Percentiles rank a stretch among this genome's conserved stretches.
Evolutionary conservation across 306 rosid species (phyloP).

Genomic region (Inga oerstediana): DNA sequence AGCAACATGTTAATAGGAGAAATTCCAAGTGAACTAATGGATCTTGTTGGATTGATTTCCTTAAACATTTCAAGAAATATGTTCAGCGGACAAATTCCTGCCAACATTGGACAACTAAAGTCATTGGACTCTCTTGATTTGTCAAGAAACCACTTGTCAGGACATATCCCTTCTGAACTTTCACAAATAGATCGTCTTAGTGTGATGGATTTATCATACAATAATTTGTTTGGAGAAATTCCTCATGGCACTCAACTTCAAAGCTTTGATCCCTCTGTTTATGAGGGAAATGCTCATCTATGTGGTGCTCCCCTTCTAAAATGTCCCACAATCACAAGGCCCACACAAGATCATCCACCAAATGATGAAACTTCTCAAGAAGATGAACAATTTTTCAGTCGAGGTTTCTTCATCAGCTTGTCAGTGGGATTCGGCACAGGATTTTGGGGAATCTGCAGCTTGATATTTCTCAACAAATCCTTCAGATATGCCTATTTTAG

Average conservation of each 20-base stretch:
- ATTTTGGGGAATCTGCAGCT: background rate
- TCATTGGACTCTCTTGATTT: background rate
- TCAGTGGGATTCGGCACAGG: background rate
- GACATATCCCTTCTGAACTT: background rate
- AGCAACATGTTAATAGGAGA: background rate
- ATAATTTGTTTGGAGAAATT: background rate
- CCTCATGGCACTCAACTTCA: background rate
- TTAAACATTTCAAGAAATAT: background rate
- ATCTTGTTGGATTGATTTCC: background rate
- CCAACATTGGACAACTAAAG: background rate
- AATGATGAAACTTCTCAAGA: background rate
- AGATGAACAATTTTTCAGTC: background rate
- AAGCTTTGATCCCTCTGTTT: background rate
- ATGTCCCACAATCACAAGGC: background rate
- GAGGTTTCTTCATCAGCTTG: background rate
- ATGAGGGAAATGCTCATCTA: background rate
- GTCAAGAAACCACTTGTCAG: background rate
- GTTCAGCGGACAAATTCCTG: background rate
- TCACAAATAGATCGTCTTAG: background rate
- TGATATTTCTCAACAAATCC: background rate
- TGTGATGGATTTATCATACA: background rate
- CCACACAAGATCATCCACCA: background rate
- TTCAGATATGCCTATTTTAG: background rate
- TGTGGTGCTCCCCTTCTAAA: background rate
- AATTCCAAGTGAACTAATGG: background rate